Evolutionary conservation across 495 filamentous ascomycete genomes (phyloP), one percentile per base, ranked within the genome.

Genomic region (Gamarada debralockiae): DNA sequence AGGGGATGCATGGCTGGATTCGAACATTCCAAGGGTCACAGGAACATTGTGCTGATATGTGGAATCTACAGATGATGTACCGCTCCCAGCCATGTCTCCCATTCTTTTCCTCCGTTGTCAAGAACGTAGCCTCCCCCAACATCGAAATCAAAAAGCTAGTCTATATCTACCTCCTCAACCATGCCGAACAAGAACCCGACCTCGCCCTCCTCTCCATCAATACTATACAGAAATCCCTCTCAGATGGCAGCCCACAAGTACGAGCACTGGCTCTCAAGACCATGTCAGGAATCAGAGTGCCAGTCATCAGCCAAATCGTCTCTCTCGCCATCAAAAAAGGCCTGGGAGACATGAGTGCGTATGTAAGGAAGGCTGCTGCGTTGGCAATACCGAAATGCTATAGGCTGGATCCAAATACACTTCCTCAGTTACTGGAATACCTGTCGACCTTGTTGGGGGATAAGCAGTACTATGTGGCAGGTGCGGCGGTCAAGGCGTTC

Each of bases 251-350:
- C 65, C 90, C 92, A 5, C 86, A 95, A 62, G 82, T 96, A 4
- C 83, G 93, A 50, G 89, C 91, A 13, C 83, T 97, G 69, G 93
- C 93, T 2, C 78, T 98, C 48, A 84, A 88, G 21, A 91, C 90
- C 55, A 97, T 98, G 90, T 92, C 90, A 6, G 90, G 90, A 3
- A 97, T 98, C 48, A 76, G 89, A 8, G 95, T 98, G 1, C 93
- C 93, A 2, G 95, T 96, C n/a, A 97, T 98, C 69, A 92, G 88
- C 48, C 93, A 97, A 69, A 97, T 98, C 57, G 95, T 98, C n/a
- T 90, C 86, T 2, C 72, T 98, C 39, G 93, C 88, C 0, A 96
- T 98, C 67, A 95, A 95, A 65, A 84, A 90, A 56, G 93, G 93
- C 1, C 82, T 83, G 20, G 89, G 81, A 13, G 93, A 98, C 60